phyloP scores from a whole-genome alignment of 2,329 filamentous ascomycete species.

The Diplodia corticola region DNA sequence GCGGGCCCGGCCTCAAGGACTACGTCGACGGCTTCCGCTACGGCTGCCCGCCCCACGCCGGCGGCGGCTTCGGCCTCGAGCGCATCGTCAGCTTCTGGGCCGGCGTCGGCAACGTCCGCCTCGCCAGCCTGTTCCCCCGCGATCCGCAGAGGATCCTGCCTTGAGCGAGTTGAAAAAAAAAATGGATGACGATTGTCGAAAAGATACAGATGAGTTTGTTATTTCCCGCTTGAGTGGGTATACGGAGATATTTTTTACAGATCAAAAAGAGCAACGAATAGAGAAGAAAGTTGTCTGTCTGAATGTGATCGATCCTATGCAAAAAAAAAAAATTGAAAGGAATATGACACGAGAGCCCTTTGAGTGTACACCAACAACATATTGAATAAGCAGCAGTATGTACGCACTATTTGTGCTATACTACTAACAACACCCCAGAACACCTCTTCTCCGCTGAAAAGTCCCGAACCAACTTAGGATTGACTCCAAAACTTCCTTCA shows the following conservation, averaged over 20 bases:
- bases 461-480: no score
- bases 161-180: conserved; percentile 29
- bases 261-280: not conserved
- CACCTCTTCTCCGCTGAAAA: no score
- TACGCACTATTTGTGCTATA: no score
- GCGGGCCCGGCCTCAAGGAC: conserved; percentile 60
- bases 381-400: not conserved
- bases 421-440: no score
- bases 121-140: conserved; percentile 63
- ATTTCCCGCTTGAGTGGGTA: not conserved
- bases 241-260: not conserved
- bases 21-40: conserved; percentile 66
- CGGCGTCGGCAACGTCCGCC: conserved; percentile 62
- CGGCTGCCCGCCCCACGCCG: conserved; percentile 64
- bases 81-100: conserved; percentile 68
- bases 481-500: not conserved
- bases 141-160: conserved; percentile 59
- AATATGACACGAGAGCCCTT: not conserved
- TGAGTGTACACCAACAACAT: not conserved
- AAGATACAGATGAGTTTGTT: not conserved
- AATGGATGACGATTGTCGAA: not conserved
- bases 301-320: not conserved
- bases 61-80: conserved; percentile 66
- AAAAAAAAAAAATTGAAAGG: not conserved
- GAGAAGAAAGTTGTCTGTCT: not conserved